Conservation (phyloP, 805 yeast genomes). For the Sugiyamaella smithiae region DNA sequence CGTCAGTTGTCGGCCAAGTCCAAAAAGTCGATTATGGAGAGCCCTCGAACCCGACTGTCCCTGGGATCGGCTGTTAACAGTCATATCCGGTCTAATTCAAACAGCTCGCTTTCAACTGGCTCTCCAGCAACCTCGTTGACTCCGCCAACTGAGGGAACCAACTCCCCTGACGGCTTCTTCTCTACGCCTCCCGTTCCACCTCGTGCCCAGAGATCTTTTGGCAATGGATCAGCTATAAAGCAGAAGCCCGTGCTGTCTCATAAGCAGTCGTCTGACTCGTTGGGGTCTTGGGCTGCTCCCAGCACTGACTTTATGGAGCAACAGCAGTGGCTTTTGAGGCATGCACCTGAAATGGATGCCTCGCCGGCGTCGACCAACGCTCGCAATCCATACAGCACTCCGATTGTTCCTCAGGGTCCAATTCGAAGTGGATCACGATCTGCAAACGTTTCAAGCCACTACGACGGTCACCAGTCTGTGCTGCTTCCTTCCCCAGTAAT, state of each 20-base stretch:
- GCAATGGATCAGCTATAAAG: neutral
- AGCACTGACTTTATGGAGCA: constrained; percentile 28
- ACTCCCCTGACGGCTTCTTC: neutral
- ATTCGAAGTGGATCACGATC: constrained; percentile 1
- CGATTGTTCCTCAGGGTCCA: constrained; percentile 3
- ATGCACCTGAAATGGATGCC: constrained; percentile 7
- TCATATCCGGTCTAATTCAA: constrained; percentile 3
- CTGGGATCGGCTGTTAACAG: neutral
- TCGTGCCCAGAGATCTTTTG: neutral
- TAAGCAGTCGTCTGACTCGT: constrained; percentile 23
- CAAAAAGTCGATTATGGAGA: neutral
- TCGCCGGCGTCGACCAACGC: constrained; percentile 4
- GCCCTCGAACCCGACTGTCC: neutral
- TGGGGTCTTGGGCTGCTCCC: constrained; percentile 25
- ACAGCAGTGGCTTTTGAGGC: constrained; percentile 27
- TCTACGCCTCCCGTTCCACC: constrained; percentile 4
- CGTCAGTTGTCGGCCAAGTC: neutral
- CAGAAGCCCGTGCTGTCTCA: neutral
- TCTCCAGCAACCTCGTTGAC: constrained; percentile 1
- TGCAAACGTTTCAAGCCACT: neutral
- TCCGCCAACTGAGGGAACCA: neutral
- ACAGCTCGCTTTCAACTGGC: constrained; percentile 5
- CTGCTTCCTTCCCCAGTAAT: constrained; percentile 21
- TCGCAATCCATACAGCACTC: constrained; percentile 1
- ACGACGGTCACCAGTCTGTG: constrained; percentile 15